Conservation (phyloP, 768 basidiomycete genomes). For the Rhodotorula diobovata region DNA sequence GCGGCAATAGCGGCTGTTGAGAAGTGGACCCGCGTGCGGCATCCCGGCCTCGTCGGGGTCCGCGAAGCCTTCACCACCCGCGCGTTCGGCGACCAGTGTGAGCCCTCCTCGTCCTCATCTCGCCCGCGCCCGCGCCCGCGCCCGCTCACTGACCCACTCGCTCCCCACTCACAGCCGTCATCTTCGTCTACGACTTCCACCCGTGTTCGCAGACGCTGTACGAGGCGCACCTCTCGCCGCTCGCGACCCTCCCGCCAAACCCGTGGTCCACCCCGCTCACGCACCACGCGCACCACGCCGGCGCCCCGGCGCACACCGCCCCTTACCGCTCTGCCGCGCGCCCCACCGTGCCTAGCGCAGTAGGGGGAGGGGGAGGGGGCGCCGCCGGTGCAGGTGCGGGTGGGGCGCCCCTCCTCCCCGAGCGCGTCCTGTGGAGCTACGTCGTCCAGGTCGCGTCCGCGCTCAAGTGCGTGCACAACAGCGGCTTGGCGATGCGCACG, state of each 20-base stretch:
- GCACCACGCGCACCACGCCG: slow-evolving; percentile 60
- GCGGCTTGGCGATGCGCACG: slow-evolving; percentile 71
- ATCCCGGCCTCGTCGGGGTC: slow-evolving; percentile 77
- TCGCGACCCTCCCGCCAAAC: slow-evolving; percentile 38
- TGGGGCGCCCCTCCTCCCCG: slow-evolving; percentile 67
- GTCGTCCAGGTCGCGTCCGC: slow-evolving; percentile 65
- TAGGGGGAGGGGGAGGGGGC: neutral
- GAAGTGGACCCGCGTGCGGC: slow-evolving; percentile 73
- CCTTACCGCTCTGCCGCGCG: slow-evolving; percentile 49
- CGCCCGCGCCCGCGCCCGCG: neutral
- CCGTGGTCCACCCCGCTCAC: slow-evolving; percentile 49
- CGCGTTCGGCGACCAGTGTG: slow-evolving; percentile 87
- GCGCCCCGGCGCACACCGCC: slow-evolving; percentile 15
- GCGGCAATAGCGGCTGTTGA: slow-evolving; percentile 77
- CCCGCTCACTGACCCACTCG: neutral
- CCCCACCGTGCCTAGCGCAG: slow-evolving; percentile 59
- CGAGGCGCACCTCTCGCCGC: slow-evolving; percentile 65
- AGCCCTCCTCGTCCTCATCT: slow-evolving; percentile 48
- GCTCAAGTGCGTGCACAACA: slow-evolving; percentile 77
- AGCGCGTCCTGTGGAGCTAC: slow-evolving; percentile 85
- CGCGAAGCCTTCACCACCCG: slow-evolving; percentile 92
- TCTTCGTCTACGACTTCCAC: slow-evolving; percentile 86
- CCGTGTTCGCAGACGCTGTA: slow-evolving; percentile 72
- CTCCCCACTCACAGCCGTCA: slow-evolving; percentile 61
- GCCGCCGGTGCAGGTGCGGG: slow-evolving; percentile 39